These are phyloP conservation scores for Hebeloma cylindrosporum DNA, from an alignment of 768 basidiomycete species.

Conservation along the genomic window DNA sequence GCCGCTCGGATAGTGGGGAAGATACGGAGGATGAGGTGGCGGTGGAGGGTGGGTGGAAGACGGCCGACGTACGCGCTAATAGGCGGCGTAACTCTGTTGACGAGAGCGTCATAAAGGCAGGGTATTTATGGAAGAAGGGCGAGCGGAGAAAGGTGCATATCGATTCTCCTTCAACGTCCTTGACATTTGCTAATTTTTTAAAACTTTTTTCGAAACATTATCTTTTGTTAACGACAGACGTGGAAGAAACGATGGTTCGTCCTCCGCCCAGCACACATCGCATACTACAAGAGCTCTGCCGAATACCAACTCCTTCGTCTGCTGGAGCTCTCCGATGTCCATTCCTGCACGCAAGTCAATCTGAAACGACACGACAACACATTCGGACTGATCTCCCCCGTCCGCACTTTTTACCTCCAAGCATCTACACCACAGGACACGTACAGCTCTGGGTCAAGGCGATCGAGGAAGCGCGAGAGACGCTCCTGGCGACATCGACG, in stretches of 20 bases:
- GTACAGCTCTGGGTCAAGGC: conserved; percentile 81
- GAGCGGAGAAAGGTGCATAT: conserved; percentile 86
- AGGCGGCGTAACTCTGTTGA: conserved; percentile 52
- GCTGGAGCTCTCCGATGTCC: conserved; percentile 83
- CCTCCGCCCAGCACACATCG: conserved; percentile 84
- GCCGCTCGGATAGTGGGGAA: conserved; percentile 67
- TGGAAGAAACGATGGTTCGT: conserved; percentile 99
- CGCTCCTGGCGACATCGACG: conserved; percentile 61
- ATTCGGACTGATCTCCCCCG: conserved; percentile 89
- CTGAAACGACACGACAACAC: conserved; percentile 89
- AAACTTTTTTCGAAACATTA: conserved; percentile 3
- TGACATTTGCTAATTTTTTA: background rate
- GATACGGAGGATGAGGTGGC: conserved; percentile 78
- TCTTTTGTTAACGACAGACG: conserved; percentile 50
- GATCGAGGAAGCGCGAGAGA: conserved; percentile 74
- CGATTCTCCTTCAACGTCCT: background rate
- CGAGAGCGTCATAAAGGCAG: conserved; percentile 81
- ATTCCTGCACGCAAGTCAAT: conserved; percentile 83
- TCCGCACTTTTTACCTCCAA: conserved; percentile 89
- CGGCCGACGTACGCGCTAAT: conserved; percentile 43
- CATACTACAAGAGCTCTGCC: conserved; percentile 94
- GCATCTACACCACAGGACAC: conserved; percentile 69
- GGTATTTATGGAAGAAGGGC: conserved; percentile 98
- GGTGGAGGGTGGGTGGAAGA: conserved; percentile 65
- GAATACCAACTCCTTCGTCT: conserved; percentile 92